Conservation (phyloP, 1,284 basidiomycete species). For the Ustilago tritici region DNA sequence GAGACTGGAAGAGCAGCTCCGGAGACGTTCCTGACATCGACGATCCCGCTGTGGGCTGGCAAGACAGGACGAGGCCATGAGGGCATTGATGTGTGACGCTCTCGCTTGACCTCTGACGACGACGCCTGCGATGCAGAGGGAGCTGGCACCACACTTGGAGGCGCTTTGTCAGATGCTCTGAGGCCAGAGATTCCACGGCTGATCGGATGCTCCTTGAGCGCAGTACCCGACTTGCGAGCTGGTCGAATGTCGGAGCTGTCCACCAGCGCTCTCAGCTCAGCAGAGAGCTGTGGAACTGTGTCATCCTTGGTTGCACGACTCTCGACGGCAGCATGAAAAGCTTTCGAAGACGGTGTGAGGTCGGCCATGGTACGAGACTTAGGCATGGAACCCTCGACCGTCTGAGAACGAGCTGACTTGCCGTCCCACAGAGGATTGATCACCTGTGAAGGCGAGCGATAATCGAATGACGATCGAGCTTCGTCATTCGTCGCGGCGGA, state of each 20-base stretch:
- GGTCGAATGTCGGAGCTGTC: constrained; percentile 45
- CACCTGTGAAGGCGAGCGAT: constrained; percentile 43
- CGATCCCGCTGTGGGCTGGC: constrained; percentile 7
- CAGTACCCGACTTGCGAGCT: constrained; percentile 50
- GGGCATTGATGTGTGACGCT: constrained; percentile 43
- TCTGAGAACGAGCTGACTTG: constrained; percentile 16
- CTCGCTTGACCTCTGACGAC: constrained; percentile 19
- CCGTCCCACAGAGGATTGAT: constrained; percentile 41
- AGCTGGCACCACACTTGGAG: constrained; percentile 10
- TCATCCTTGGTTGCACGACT: constrained; percentile 21
- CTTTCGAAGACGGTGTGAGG: constrained; percentile 23
- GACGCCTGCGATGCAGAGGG: constrained; percentile 8
- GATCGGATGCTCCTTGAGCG: constrained; percentile 53
- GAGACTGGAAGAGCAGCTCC: neutral
- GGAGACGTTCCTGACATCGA: constrained; percentile 3
- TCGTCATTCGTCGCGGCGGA: constrained; percentile 3
- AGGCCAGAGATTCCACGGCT: constrained; percentile 38
- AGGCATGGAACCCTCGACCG: constrained; percentile 11
- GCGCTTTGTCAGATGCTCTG: constrained; percentile 17
- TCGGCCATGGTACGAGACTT: constrained; percentile 42
- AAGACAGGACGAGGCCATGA: constrained; percentile 47
- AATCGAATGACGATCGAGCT: constrained; percentile 22
- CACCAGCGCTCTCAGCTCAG: constrained; percentile 54
- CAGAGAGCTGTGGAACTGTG: constrained; percentile 49
- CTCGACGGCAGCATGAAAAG: constrained; percentile 8